Conservation (phyloP, 495 filamentous ascomycete species). For the Trichoderma asperelloides region DNA sequence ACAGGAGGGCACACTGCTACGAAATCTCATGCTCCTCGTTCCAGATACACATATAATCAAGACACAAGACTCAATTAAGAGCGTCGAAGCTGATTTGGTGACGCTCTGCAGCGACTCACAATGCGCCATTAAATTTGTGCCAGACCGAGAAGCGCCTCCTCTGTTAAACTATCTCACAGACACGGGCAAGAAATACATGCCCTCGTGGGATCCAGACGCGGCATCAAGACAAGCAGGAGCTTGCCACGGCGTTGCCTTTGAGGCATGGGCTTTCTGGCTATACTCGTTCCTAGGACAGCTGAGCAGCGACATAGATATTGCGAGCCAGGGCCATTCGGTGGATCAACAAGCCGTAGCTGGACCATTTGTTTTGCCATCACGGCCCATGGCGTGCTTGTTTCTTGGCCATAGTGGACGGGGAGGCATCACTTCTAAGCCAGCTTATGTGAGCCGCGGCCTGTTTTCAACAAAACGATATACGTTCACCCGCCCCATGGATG, state of each 20-base stretch:
- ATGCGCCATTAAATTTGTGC: constrained; percentile 1
- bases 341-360: constrained; percentile 6
- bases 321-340: background rate
- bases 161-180: constrained; percentile 8
- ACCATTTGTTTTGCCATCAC: constrained; percentile 9
- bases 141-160: background rate
- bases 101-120: background rate
- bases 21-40: constrained; percentile 9
- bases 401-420: background rate
- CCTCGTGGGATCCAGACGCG: constrained; percentile 3
- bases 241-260: constrained; percentile 8
- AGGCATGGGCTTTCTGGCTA: constrained; percentile 12
- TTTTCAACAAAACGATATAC: constrained; percentile 3
- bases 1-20: background rate
- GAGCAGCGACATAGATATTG: background rate
- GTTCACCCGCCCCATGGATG: constrained; percentile 8
- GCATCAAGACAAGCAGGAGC: background rate
- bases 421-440: background rate
- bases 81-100: constrained; percentile 8
- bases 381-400: constrained; percentile 8
- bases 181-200: constrained; percentile 3
- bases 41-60: background rate
- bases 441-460: constrained; percentile 9
- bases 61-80: background rate
- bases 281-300: constrained; percentile 8